Base-by-base conservation (phyloP, 2,329 filamentous ascomycete species). In the Fusarium sp. region DNA sequence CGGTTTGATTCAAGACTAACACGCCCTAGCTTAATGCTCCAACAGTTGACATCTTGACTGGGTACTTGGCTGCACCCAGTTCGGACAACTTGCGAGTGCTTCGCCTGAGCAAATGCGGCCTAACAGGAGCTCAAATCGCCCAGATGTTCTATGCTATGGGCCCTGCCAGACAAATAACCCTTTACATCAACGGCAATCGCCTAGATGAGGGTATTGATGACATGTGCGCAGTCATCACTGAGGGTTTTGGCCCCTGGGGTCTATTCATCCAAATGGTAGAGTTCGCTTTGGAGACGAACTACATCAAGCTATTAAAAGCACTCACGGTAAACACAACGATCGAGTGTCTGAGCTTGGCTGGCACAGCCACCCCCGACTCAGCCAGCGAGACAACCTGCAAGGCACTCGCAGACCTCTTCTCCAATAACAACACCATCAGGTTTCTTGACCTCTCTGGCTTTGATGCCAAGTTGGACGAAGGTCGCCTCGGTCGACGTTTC, bases 181-280 rank as follows among this genome's bases (percentile, higher is more conserved):
- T 90, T 4, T 83, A 85, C 39, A 82, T 90, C 43, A 88, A 85
- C 73, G 86, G 85, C 34, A 90, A 89, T 73, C 87, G 85, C 2
- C 81, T 91, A 5, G 89, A 90, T 67, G 82, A 84, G 13, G 88
- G 86, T 3, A 86, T 89, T 34, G 86, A 86, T 20, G 84, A 88
- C 61, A 80, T 90, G 64, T 87, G 86, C 25, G 81, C 83, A 23
- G 85, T 87, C 9, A 85, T 91, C 30, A 81, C 83, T 1, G 80
- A 82, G 62, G 86, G 85, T 16, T 84, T 85, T 70, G 87, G 87
- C 2, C 88, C 88, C 1, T 86, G 83, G 70, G 86, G 84, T 27
- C 80, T 90, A 25, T 87, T 87, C 71, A 80, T 90, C 70, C 87
- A 89, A 71, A 90, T 90, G 88, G 82, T 90, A n/a, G 88, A 90